Evolutionary conservation across 2,329 filamentous ascomycete genomes (phyloP), one percentile per base, ranked within the genome.

Genomic region (Penicillium digitatum): DNA sequence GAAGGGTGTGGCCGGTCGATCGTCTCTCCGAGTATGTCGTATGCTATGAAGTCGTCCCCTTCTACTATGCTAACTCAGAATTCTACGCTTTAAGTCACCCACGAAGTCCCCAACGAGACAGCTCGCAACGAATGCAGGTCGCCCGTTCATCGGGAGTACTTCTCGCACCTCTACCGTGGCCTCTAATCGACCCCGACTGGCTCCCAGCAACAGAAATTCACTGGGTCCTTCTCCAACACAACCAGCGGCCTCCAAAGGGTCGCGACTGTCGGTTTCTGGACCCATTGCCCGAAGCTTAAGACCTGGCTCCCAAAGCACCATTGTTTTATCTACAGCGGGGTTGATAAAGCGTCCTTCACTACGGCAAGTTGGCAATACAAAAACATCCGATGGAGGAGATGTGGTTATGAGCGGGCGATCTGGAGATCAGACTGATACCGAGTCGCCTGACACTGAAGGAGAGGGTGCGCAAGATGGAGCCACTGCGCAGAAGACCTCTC

Each of bases 41-140:
- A 29, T 12, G 11, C 24, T 22, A 32, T 18, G 24, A n/a, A 20
- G 10, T 16, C 9, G 10, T 45, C 59, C 22, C 55, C 26, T 47
- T 16, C 26, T 38, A 45, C 45, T 43, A 53, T 52, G 43, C 63
- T 73, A 48, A 72, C 60, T 5, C 1, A 9, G 1, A 34, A 22
- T 37, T 53, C 10, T 24, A 16, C 12, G 7, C 58, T 29, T 62
- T 37, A 67, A 91, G 85, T 90, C 87, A 55, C 88, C 89, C 2
- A 86, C 83, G 0, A 92, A 89, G 66, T 92, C 88, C 1, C 89
- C 89, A 1, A 89, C 87, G 3, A 94, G 94, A 68, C 87, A 89
- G 64, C 71, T 88, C n/a, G 61, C 74, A 18, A 78, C 84, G 1
- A 74, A 86, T 2, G 85, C 87, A 18, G n/a, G 51, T 18, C 73